These are phyloP conservation scores for Fusarium odoratissimum DNA, from an alignment of 2,329 filamentous ascomycete species.

Conservation along the genomic window DNA sequence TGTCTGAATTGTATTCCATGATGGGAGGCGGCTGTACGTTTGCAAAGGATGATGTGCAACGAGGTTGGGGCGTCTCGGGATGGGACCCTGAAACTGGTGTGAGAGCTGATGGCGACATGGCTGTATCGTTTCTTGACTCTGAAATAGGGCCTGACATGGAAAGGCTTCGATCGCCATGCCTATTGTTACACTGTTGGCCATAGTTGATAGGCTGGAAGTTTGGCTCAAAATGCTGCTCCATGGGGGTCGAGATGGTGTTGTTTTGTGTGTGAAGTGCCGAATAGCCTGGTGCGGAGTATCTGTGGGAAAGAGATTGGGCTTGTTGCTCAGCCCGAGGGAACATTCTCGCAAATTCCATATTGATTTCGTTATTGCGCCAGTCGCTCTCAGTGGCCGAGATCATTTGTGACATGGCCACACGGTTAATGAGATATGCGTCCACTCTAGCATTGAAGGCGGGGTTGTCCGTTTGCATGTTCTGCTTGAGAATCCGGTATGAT, in stretches of 20 bases:
- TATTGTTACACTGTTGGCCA: conserved; percentile 4
- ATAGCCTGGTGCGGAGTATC: conserved; percentile 37
- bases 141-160: conserved; percentile 36
- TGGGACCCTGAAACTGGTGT: conserved; percentile 46
- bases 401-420: conserved; percentile 57
- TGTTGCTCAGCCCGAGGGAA: conserved; percentile 55
- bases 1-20: conserved; percentile 35
- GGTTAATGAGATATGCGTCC: conserved; percentile 59
- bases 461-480: conserved; percentile 70
- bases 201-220: conserved; percentile 45
- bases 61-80: conserved; percentile 36
- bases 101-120: conserved; percentile 44
- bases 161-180: conserved; percentile 27
- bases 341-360: conserved; percentile 58
- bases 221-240: conserved; percentile 31
- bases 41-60: conserved; percentile 33
- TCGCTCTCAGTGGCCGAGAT: conserved; percentile 51
- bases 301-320: conserved; percentile 41
- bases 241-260: conserved; percentile 25
- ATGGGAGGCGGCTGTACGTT: conserved; percentile 32
- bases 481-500: conserved; percentile 72
- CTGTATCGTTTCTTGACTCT: conserved; percentile 21
- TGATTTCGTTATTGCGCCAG: conserved; percentile 59
- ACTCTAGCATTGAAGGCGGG: conserved; percentile 71
- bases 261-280: conserved; percentile 18